Percentiles rank a stretch among this genome's conserved stretches.
Evolutionary conservation across 2,329 filamentous ascomycete genomes (phyloP).

Genomic region (Ophiostoma triangulosporum): DNA sequence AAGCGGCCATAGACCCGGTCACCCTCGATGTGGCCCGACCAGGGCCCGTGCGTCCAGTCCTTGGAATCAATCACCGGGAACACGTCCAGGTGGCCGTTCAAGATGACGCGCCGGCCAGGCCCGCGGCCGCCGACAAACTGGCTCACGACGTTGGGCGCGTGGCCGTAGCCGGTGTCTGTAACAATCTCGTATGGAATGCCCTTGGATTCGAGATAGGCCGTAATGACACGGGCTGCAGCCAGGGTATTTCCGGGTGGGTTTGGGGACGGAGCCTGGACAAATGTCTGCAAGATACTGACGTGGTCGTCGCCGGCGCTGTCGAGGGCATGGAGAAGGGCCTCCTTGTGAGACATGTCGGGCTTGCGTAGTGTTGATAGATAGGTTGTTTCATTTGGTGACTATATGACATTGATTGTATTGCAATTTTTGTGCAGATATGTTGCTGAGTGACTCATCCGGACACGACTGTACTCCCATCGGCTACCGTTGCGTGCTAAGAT

Average conservation of each 20-base stretch:
- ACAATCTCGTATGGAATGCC: not conserved
- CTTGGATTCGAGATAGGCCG: not conserved
- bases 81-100: not conserved
- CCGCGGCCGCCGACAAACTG: not conserved
- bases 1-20: conserved; percentile 8
- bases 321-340: conserved; percentile 2
- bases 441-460: no score
- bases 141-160: not conserved
- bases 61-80: conserved; percentile 5
- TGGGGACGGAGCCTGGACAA: conserved; percentile 8
- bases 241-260: conserved; percentile 6
- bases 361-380: no score
- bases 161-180: not conserved
- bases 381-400: no score
- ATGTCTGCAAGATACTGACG: conserved; percentile 4
- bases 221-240: not conserved
- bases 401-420: no score
- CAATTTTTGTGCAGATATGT: no score
- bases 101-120: not conserved
- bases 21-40: conserved; percentile 9
- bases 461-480: no score
- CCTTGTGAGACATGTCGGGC: not conserved
- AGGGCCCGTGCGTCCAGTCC: conserved; percentile 7
- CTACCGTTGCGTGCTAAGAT: no score
- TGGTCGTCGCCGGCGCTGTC: not conserved